Base-by-base conservation (phyloP, 139 green algal species). In the Chlamydomonas incerta region DNA sequence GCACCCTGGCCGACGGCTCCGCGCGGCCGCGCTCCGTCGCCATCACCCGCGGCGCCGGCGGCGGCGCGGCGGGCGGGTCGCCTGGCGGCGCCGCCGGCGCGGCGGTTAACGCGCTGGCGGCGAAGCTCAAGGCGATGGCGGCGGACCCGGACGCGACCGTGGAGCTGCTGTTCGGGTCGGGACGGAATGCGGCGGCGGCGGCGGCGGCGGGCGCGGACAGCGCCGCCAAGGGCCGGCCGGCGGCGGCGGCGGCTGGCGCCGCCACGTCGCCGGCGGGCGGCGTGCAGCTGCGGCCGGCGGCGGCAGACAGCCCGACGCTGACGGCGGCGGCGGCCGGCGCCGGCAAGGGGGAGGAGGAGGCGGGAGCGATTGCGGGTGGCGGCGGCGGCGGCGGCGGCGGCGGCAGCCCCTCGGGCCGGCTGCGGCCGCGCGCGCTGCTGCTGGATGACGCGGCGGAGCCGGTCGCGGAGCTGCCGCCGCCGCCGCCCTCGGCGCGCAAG, bases 1-100 rank as follows among this genome's bases (percentile, higher is more conserved):
- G 77, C 18, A 17, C 65, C 9, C 71, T 83, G 77, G 77, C 63
- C 14, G 77, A 83, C 65, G 77, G 77, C 63, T 83, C 77, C 9
- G n/a, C 46, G 37, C 77, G 77, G 2, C 77, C 77, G 29, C 77
- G 77, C 46, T 66, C 41, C 62, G 63, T 74, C 63, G 77, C 72
- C 63, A 83, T 83, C n/a, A 74, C 23, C 23, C 63, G 77, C 17
- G 14, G 46, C n/a, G 63, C 29, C 37, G 57, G 33, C 65, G 71
- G 66, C 20, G 65, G 47, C 41, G 77, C 63, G 63, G 41, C 41
- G 6, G 41, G 41, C 41, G 41, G 41, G 6, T 50, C 41, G 41
- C 41, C 41, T 8, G 41, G 41, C 41, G 41, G 41, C 41, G 41
- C 41, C 41, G 41, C 41, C 41, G 41, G 41, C 41, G 41, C 41